Percentiles rank a stretch among this genome's conserved stretches.
Conservation (phyloP, 176 grass and related monocot species). For the Dendrocalamus sinicus region DNA sequence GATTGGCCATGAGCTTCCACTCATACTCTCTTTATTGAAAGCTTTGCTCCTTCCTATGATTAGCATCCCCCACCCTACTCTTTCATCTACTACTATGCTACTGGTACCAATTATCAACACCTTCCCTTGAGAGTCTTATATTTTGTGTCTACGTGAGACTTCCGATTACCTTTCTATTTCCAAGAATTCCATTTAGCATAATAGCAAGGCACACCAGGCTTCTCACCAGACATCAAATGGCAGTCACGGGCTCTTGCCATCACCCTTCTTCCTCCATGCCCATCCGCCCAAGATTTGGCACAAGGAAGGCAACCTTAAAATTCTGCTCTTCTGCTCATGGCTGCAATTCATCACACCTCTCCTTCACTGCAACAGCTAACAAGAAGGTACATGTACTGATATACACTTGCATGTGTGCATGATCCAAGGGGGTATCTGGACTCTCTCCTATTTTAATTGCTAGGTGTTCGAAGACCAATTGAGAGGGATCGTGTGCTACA, state of each 20-base stretch:
- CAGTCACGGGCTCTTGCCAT: conserved; percentile 11
- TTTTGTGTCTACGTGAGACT: not conserved
- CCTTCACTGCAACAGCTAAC: conserved; percentile 26
- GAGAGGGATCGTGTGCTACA: conserved; percentile 83
- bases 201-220: not conserved
- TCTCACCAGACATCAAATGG: conserved; percentile 38
- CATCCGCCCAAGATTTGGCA: conserved; percentile 26
- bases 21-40: not conserved
- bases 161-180: not conserved
- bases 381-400: conserved; percentile 22
- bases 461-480: conserved; percentile 85
- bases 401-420: not conserved
- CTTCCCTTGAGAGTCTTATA: not conserved
- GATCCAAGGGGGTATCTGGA: not conserved
- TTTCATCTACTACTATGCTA: not conserved
- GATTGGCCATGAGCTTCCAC: not conserved
- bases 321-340: conserved; percentile 40
- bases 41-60: conserved; percentile 19
- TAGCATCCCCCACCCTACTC: not conserved
- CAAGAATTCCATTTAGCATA: conserved; percentile 8
- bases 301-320: conserved; percentile 22
- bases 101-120: not conserved
- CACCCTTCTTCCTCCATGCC: conserved; percentile 25
- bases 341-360: conserved; percentile 17
- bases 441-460: not conserved